Evolutionary conservation across 257 asterid genomes (phyloP).

Genomic region (Verbascum thapsus): DNA sequence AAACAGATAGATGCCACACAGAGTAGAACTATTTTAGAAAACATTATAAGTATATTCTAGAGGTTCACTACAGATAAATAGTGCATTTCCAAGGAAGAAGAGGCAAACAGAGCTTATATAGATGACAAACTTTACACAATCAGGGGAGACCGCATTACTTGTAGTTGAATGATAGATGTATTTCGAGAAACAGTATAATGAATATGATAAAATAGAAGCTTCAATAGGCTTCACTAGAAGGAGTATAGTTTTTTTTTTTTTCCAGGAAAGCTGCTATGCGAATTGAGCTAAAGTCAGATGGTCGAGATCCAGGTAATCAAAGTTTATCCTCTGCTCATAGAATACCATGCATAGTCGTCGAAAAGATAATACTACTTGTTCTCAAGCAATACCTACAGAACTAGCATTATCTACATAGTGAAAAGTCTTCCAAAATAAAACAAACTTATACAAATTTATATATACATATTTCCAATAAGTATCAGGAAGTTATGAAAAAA

Average conservation of each 20-base stretch:
- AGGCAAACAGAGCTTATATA: neutral
- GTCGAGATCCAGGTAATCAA: too few relatives aligned
- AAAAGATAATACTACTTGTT: too few relatives aligned
- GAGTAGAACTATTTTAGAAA: neutral
- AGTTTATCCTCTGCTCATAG: too few relatives aligned
- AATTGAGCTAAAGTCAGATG: neutral
- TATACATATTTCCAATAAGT: too few relatives aligned
- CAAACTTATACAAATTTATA: too few relatives aligned
- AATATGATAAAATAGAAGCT: slow-evolving; percentile 5
- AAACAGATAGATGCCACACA: slow-evolving; percentile 7
- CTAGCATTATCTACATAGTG: too few relatives aligned
- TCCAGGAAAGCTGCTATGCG: neutral
- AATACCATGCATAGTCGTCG: too few relatives aligned
- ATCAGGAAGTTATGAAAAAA: too few relatives aligned
- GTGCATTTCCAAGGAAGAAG: slow-evolving; percentile 13
- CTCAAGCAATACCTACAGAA: too few relatives aligned
- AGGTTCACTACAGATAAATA: slow-evolving; percentile 18
- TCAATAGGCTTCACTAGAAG: slow-evolving; percentile 1
- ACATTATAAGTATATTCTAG: slow-evolving; percentile 12
- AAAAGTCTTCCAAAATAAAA: too few relatives aligned
- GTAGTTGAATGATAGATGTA: slow-evolving; percentile 19
- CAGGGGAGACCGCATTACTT: slow-evolving; percentile 7
- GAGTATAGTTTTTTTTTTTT: slow-evolving; percentile 7
- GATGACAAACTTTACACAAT: slow-evolving; percentile 7
- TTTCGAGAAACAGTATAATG: slow-evolving; percentile 9